phyloP scores from a whole-genome alignment of 805 yeast species.

The Wickerhamomyces xylosicus region DNA sequence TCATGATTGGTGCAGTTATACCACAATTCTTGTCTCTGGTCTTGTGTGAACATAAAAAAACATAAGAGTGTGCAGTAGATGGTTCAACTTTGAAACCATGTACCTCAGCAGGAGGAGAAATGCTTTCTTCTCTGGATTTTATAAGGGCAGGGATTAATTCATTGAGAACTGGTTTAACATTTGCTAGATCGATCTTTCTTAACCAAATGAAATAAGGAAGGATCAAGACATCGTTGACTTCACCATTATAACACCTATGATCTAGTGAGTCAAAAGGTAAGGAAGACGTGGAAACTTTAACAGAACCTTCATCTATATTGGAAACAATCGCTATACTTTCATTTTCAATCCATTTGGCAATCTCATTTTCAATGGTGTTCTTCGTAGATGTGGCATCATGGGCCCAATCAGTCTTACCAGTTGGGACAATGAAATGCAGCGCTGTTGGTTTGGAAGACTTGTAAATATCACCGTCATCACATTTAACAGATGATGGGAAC shows the following conservation, averaged over 20 bases:
- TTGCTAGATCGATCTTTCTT: constrained; percentile 31
- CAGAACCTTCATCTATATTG: constrained; percentile 15
- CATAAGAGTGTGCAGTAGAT: constrained; percentile 33
- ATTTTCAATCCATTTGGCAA: constrained; percentile 28
- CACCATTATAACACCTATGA: constrained; percentile 30
- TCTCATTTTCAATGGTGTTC: constrained; percentile 34
- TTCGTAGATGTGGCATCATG: constrained; percentile 53
- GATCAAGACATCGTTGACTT: constrained; percentile 49
- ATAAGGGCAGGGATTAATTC: constrained; percentile 33
- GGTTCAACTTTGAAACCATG: constrained; percentile 23
- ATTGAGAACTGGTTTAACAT: constrained; percentile 34
- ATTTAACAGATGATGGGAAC: constrained; percentile 40
- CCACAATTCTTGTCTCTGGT: constrained; percentile 94
- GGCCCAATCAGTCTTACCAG: constrained; percentile 79
- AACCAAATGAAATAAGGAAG: constrained; percentile 73
- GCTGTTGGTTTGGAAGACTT: constrained; percentile 62
- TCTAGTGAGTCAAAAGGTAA: constrained; percentile 37
- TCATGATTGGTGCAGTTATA: constrained; percentile 84
- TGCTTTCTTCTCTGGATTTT: constrained; percentile 14
- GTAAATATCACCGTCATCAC: constrained; percentile 35
- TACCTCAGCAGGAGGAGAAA: constrained; percentile 10
- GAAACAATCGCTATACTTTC: constrained; percentile 16
- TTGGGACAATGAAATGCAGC: constrained; percentile 69
- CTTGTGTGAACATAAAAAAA: constrained; percentile 79
- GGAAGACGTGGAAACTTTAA: constrained; percentile 47